A percentile compares a stretch with the other conserved stretches of the same genome.
phyloP scores from a whole-genome alignment of 768 basidiomycete species.

The Leccinum barrowsii region DNA sequence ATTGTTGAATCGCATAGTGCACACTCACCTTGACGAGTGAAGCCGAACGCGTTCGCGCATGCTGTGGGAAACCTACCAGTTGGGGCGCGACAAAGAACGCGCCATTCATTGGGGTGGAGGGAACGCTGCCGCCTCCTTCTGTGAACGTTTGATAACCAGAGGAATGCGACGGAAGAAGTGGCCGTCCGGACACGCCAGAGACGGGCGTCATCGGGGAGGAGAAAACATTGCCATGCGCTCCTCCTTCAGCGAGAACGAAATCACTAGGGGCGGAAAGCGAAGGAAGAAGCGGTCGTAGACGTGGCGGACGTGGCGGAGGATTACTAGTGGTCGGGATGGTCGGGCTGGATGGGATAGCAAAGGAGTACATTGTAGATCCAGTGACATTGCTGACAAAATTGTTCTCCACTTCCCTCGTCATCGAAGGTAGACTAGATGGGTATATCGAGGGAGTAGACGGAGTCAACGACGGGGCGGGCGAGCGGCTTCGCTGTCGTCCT shows the following conservation, averaged over 20 bases:
- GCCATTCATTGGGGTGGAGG: neutral
- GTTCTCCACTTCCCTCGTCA: slow-evolving; percentile 9
- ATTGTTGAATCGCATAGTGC: neutral
- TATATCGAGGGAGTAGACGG: slow-evolving; percentile 53
- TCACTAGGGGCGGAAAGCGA: neutral
- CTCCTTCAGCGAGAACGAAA: no score
- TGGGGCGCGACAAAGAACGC: neutral
- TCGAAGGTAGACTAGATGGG: slow-evolving; percentile 40
- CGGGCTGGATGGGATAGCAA: neutral
- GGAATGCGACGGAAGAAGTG: no score
- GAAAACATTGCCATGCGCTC: no score
- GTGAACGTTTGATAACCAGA: neutral
- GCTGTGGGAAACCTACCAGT: neutral
- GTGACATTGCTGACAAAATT: neutral
- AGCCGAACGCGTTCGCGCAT: neutral
- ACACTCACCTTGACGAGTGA: neutral
- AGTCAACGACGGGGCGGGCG: slow-evolving; percentile 25
- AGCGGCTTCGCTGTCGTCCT: slow-evolving; percentile 12
- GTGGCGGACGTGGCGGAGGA: neutral
- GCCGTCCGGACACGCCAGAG: no score
- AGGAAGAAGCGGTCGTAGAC: no score
- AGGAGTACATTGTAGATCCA: slow-evolving; percentile 16
- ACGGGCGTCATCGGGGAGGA: no score
- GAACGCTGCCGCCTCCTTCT: neutral
- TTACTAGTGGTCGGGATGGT: neutral